These are phyloP conservation scores for Crucibulum laeve DNA, from an alignment of 768 basidiomycete species.

Conservation along the genomic window DNA sequence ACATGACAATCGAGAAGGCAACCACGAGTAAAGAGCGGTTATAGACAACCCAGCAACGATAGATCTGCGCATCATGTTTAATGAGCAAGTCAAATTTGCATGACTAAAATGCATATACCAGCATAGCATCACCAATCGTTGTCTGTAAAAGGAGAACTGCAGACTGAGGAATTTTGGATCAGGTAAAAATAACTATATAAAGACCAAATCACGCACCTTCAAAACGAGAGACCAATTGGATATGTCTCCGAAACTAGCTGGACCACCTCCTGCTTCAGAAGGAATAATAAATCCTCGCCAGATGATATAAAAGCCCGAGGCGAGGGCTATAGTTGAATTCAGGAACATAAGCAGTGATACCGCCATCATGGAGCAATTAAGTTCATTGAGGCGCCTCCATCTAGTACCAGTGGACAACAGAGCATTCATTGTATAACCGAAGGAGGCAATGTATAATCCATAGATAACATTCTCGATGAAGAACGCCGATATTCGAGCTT, in stretches of 20 bases:
- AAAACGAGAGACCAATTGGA: too few relatives aligned
- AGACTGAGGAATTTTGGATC: not conserved
- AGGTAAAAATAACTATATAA: constrained; percentile 1
- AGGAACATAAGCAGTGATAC: constrained; percentile 1
- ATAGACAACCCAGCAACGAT: constrained; percentile 20
- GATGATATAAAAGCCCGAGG: constrained; percentile 5
- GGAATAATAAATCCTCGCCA: constrained; percentile 10
- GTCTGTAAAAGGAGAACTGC: constrained; percentile 6
- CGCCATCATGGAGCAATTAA: constrained; percentile 8
- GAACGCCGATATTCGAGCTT: too few relatives aligned
- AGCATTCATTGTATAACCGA: constrained; percentile 7
- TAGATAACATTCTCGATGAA: too few relatives aligned
- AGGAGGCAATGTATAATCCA: constrained; percentile 8
- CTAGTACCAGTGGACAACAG: not conserved
- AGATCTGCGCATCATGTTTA: constrained; percentile 6
- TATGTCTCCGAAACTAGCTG: too few relatives aligned
- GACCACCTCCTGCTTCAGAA: constrained; percentile 7
- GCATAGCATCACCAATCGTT: constrained; percentile 10
- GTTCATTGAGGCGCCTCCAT: not conserved
- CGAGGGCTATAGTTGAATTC: constrained; percentile 6
- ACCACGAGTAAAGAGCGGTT: constrained; percentile 11
- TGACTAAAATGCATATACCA: constrained; percentile 2
- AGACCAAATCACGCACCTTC: not conserved
- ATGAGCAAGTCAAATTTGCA: not conserved
- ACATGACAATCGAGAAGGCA: constrained; percentile 11